phyloP scores from a whole-genome alignment of 805 yeast species.

The Hyphopichia homilentoma region DNA sequence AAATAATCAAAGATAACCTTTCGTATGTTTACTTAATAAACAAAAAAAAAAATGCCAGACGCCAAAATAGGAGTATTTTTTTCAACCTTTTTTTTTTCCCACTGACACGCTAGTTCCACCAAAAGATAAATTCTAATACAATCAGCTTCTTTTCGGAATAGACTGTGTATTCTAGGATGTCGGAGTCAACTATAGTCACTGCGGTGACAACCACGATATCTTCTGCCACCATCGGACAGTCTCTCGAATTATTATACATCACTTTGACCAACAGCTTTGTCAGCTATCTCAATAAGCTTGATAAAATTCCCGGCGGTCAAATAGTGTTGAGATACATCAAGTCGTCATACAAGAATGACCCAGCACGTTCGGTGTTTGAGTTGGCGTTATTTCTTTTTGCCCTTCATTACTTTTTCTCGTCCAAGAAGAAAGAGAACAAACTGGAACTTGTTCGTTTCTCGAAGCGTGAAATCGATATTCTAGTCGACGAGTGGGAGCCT shows the following conservation, averaged over 20 bases:
- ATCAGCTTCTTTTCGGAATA: too few relatives aligned
- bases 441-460: constrained; percentile 62
- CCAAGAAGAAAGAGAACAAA: constrained; percentile 72
- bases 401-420: constrained; percentile 73
- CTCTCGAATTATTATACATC: constrained; percentile 32
- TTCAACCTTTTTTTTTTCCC: too few relatives aligned
- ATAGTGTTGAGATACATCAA: constrained; percentile 66
- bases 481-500: constrained; percentile 90
- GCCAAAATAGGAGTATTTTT: too few relatives aligned
- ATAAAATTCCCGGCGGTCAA: constrained; percentile 53
- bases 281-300: constrained; percentile 32
- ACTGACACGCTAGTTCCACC: too few relatives aligned
- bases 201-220: constrained; percentile 23
- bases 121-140: too few relatives aligned
- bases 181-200: constrained; percentile 4
- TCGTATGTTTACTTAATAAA: too few relatives aligned
- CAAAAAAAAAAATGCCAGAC: too few relatives aligned
- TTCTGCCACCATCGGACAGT: constrained; percentile 26
- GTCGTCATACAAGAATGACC: constrained; percentile 90
- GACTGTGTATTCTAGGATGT: too few relatives aligned
- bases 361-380: constrained; percentile 83
- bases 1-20: too few relatives aligned
- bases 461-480: constrained; percentile 67
- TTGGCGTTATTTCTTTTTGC: constrained; percentile 75
- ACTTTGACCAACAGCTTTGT: constrained; percentile 32